These are phyloP conservation scores for Pseudogymnoascus sp. DNA, from an alignment of 2,329 filamentous ascomycete species.

Conservation along the genomic window DNA sequence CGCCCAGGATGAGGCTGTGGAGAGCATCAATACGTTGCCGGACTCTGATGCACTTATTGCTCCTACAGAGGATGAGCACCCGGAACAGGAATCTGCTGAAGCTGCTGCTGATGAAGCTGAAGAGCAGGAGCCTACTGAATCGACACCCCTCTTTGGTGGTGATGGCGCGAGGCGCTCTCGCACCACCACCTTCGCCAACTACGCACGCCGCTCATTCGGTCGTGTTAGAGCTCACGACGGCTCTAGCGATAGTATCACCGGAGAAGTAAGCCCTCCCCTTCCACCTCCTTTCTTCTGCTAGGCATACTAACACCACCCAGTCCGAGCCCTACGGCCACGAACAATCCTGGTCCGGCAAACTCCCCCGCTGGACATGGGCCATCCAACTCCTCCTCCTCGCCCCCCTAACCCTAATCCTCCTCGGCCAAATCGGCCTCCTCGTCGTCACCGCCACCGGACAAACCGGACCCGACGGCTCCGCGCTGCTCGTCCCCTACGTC, in stretches of 20 bases:
- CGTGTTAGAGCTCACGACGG: neutral
- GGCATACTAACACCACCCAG: neutral
- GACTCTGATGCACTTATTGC: conserved; percentile 33
- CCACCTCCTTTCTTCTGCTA: neutral
- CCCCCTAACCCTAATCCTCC: conserved; percentile 68
- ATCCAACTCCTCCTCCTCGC: conserved; percentile 75
- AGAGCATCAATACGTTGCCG: conserved; percentile 29
- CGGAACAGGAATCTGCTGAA: neutral
- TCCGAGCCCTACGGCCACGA: conserved; percentile 54
- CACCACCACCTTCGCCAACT: conserved; percentile 49
- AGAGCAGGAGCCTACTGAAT: conserved; percentile 39
- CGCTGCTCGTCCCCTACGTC: conserved; percentile 63
- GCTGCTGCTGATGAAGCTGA: conserved; percentile 18
- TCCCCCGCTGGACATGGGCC: conserved; percentile 82
- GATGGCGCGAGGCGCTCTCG: conserved; percentile 40
- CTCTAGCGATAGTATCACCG: conserved; percentile 22
- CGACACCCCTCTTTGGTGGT: conserved; percentile 44
- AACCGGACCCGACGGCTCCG: conserved; percentile 76
- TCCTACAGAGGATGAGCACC: conserved; percentile 21
- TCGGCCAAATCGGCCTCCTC: conserved; percentile 68
- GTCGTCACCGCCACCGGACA: conserved; percentile 66
- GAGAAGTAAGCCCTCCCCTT: conserved; percentile 12
- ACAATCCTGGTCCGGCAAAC: conserved; percentile 72
- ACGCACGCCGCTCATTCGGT: conserved; percentile 32
- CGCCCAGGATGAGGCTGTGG: conserved; percentile 39